Evolutionary conservation across 2,329 filamentous ascomycete genomes (phyloP), one percentile per base, ranked within the genome.

Genomic region (Xylariales sp.): DNA sequence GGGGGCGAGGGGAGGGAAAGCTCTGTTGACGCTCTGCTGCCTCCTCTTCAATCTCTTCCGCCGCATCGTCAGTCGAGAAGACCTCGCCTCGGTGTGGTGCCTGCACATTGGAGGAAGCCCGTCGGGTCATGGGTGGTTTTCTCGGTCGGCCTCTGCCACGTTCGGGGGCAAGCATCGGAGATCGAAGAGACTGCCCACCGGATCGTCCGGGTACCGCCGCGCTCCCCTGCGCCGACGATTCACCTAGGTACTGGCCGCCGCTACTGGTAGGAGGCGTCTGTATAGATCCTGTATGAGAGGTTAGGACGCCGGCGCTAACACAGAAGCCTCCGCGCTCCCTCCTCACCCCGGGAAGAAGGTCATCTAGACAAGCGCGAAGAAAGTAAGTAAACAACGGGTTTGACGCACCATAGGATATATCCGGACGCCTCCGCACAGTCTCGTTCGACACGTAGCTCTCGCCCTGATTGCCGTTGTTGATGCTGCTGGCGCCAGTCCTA

Each of bases 51-150:
- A 95, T 80, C 61, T 96, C 91, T 47, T 80, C 74, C 17, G 81
- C 70, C 54, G 88, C 89, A 59, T 97, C 91, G 56, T 97, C 90
- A 33, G 88, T 88, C 0, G 90, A 96, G 64, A 95, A 97, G 43
- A 91, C 74, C 45, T 86, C 85, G 20, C 90, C 87, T 38, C 88
- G 83, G 56, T 91, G 80, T 3, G 88, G 89, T 28, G 80, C 80
- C 52, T 79, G 72, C 6, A 62, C 62, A 40, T 77, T 86, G 17
- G 88, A 88, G 2, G 88, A 91, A 41, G 82, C 72, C 44, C 88
- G 82, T 49, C 88, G 83, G 41, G 76, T 61, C 61, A 91, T 77
- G 10, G 76, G 65, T 14, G 88, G 88, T 59, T 91, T 94, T 57
- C 78, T 81, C 12, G 81, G 71, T 47, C 74, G 71, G 17, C 62